Evolutionary conservation across 2,329 filamentous ascomycete species (phyloP).

Genomic region (Seiridium cupressi): DNA sequence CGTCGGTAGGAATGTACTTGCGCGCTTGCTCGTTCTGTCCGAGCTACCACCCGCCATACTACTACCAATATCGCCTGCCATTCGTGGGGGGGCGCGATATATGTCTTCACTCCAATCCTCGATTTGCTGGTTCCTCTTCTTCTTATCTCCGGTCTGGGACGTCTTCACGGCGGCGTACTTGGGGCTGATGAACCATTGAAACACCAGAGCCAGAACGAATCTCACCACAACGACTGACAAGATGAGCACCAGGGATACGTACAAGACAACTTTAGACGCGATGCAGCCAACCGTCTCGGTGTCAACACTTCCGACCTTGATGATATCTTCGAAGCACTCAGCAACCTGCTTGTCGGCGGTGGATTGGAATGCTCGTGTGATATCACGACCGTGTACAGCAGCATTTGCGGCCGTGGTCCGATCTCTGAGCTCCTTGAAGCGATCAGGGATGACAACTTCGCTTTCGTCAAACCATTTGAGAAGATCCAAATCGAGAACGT

Average conservation of each 20-base stretch:
- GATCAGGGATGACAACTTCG: constrained; percentile 71
- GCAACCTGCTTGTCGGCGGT: constrained; percentile 76
- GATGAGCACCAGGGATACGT: constrained; percentile 89
- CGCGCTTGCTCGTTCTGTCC: constrained; percentile 76
- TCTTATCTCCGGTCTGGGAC: constrained; percentile 75
- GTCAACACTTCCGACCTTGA: constrained; percentile 94
- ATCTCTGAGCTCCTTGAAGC: constrained; percentile 78
- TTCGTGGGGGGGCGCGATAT: constrained; percentile 81
- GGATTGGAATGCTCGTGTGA: constrained; percentile 84
- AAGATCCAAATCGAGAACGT: constrained; percentile 86
- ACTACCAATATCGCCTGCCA: constrained; percentile 72
- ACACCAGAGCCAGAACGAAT: constrained; percentile 84
- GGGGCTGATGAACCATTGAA: constrained; percentile 94
- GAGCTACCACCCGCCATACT: constrained; percentile 51
- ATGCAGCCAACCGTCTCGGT: constrained; percentile 97
- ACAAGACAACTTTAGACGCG: constrained; percentile 93
- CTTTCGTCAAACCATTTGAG: constrained; percentile 85
- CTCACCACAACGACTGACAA: constrained; percentile 82
- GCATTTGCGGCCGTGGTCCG: constrained; percentile 58
- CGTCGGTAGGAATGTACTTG: constrained; percentile 81
- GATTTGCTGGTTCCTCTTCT: constrained; percentile 87
- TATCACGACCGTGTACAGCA: constrained; percentile 76
- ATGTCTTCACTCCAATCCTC: constrained; percentile 99
- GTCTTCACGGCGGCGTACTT: constrained; percentile 84
- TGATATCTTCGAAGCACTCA: constrained; percentile 86